A percentile compares a stretch with the other conserved stretches of the same genome.
Evolutionary conservation across 2,329 filamentous ascomycete species (phyloP).

Genomic region (Corinectria fuckeliana): DNA sequence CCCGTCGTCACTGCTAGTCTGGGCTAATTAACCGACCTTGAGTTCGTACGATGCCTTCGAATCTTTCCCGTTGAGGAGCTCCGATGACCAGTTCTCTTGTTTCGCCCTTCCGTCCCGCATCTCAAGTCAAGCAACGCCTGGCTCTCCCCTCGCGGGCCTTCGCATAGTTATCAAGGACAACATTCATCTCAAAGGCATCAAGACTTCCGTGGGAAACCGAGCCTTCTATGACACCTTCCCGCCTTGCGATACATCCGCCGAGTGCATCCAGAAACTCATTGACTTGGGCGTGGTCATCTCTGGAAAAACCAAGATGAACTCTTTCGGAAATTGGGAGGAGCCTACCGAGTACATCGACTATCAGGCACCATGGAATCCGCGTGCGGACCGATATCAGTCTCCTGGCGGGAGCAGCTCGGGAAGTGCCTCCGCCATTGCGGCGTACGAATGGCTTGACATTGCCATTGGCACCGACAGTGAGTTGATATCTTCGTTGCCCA

Average conservation of each 20-base stretch:
- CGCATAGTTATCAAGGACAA: background rate
- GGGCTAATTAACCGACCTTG: background rate
- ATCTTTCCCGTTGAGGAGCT: background rate
- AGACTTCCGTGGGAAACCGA: background rate
- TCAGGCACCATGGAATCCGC: constrained; percentile 11
- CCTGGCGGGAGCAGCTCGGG: constrained; percentile 21
- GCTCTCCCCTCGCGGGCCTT: background rate
- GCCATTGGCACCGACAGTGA: background rate
- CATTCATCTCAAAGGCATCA: background rate
- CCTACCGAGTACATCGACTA: constrained; percentile 23
- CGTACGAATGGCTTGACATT: constrained; percentile 1
- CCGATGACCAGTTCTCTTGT: background rate
- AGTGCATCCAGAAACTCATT: background rate
- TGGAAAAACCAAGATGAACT: background rate
- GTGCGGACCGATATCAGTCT: constrained; percentile 17
- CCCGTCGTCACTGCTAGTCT: background rate
- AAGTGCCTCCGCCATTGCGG: background rate
- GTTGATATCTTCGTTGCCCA: no score
- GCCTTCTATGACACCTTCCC: background rate
- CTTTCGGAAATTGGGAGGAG: constrained; percentile 17
- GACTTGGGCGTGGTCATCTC: background rate
- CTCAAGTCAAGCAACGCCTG: background rate
- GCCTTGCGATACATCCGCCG: background rate
- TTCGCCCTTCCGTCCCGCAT: background rate
- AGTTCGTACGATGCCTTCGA: background rate